Base-by-base conservation (phyloP, 176 grass and related monocot species). In the Ampelocalamus luodianensis region DNA sequence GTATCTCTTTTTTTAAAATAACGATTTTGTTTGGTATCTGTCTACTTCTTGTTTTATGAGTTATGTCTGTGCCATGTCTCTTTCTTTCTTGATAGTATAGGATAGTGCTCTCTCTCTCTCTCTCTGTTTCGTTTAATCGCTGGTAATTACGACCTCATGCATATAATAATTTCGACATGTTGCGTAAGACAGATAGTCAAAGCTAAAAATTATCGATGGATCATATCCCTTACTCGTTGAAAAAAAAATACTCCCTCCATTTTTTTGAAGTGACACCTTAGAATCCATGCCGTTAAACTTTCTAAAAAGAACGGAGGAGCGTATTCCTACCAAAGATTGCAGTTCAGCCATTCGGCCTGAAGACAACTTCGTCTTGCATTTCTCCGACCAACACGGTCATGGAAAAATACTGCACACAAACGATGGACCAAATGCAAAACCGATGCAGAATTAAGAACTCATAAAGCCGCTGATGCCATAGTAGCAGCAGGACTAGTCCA, bases 11-110 rank as follows among this genome's bases (percentile, higher is more conserved):
- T 54, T 17, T 5, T 10, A 29, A 66, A 73, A 8, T 34, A 77
- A 82, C 55, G 73, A 79, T 67, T 39, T 45, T 38, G 59, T 74
- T 74, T 74, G 75, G 68, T 73, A 79, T 15, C 13, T 14, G 81
- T 74, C 68, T 3, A 53, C 42, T 79, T 61, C 71, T 27, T 50
- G 40, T 70, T 22, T 8, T 58, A 14, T 18, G 70, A 44, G 20
- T 26, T 45, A 60, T 60, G 67, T 29, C 43, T 1, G 12, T 75
- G 15, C 4, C 77, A 61, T 0, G 58, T 61, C 36, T 11, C 36
- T 11, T 60, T 82, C 79, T 42, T 17, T 12, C 38, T 45, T 68
- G 18, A 10, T 45, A 32, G 45, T 61, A 16, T 44, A 18, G 2
- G 8, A 18, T 70, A 45, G 23, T 13, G 37, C 59, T 66, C 63